Conservation (phyloP, 257 asterid species). For the Penstemon eatonii region DNA sequence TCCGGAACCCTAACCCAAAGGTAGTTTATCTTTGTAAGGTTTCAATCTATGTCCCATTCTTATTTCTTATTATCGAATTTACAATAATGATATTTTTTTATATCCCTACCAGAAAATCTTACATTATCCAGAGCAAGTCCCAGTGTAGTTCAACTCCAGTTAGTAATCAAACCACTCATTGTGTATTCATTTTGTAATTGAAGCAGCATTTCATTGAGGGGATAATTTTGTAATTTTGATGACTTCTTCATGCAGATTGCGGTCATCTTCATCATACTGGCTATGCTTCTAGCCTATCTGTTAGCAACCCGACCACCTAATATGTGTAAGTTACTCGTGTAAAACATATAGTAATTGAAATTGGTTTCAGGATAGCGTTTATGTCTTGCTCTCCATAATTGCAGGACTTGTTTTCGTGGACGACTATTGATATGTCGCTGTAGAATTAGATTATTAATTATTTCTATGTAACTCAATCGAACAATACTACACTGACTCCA, state of each 20-base stretch:
- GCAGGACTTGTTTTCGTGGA: slow-evolving; percentile 21
- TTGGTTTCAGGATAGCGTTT: not conserved
- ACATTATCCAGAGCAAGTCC: slow-evolving; percentile 52
- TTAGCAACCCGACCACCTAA: slow-evolving; percentile 41
- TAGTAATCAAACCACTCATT: slow-evolving; percentile 30
- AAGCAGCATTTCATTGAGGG: not conserved
- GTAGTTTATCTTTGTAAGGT: slow-evolving; percentile 28
- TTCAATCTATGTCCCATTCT: not conserved
- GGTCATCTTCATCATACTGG: slow-evolving; percentile 58
- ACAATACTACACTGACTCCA: no score
- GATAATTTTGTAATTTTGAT: slow-evolving; percentile 25
- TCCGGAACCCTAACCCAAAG: slow-evolving; percentile 61
- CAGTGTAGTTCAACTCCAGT: slow-evolving; percentile 57
- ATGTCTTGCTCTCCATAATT: slow-evolving; percentile 19
- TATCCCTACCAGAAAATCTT: slow-evolving; percentile 62
- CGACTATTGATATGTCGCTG: no score
- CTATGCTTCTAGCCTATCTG: slow-evolving; percentile 49
- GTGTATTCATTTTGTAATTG: not conserved
- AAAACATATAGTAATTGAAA: not conserved
- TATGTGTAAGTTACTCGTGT: slow-evolving; percentile 41
- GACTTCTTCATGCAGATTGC: slow-evolving; percentile 54
- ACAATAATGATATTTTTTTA: not conserved
- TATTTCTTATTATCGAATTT: not conserved
- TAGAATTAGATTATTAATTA: no score
- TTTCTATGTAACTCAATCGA: no score